Evolutionary conservation across 2,329 filamentous ascomycete genomes (phyloP).

Genomic region (Lomentospora prolificans): DNA sequence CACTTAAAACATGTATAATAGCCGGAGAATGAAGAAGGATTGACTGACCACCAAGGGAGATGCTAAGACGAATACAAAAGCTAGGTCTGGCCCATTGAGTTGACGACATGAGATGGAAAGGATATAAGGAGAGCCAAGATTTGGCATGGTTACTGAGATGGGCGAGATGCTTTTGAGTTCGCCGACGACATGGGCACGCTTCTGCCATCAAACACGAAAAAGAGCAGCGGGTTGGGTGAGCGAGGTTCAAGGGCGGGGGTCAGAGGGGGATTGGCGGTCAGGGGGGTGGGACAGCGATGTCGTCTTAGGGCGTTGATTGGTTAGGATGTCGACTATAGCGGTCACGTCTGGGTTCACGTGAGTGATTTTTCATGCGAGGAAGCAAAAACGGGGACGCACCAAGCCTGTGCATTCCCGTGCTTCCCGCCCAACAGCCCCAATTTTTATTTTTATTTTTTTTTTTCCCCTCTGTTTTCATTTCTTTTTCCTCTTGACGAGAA

Average conservation of each 20-base stretch:
- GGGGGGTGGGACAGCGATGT: neutral
- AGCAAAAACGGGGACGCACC: constrained; percentile 1
- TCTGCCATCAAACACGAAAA: neutral
- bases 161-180: neutral
- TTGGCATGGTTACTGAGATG: neutral
- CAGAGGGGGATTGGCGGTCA: no score
- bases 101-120: no score
- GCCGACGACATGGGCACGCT: neutral
- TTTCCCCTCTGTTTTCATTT: neutral
- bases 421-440: constrained; percentile 4
- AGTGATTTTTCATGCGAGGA: constrained; percentile 6
- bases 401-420: constrained; percentile 7
- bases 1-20: no score
- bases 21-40: no score
- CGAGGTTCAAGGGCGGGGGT: no score
- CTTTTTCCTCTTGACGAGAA: neutral
- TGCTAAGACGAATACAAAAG: no score
- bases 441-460: neutral
- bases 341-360: constrained; percentile 4
- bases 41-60: no score
- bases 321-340: neutral
- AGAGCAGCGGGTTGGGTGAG: neutral
- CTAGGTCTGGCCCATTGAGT: no score
- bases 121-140: neutral
- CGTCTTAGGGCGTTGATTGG: neutral